Evolutionary conservation across 306 rosid genomes (phyloP).

Genomic region (Cucurbita maxima): DNA sequence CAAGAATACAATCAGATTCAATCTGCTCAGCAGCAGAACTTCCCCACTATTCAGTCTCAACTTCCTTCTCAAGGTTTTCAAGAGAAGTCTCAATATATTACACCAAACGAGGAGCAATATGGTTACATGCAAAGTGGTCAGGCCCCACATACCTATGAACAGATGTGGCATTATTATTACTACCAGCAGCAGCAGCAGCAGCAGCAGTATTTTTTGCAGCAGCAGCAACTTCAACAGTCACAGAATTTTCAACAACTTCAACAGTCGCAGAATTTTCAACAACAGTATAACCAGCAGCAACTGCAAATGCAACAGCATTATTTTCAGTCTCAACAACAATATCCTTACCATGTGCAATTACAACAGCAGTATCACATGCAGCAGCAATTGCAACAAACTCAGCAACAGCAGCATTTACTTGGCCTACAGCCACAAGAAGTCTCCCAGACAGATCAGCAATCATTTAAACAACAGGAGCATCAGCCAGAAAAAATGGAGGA

Average conservation of each 20-base stretch:
- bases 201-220: constrained; percentile 26
- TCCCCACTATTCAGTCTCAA: constrained; percentile 27
- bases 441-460: constrained; percentile 14
- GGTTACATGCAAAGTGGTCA: constrained; percentile 39
- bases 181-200: constrained; percentile 63
- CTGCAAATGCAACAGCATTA: constrained; percentile 37
- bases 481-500: constrained; percentile 24
- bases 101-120: constrained; percentile 37
- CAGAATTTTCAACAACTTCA: constrained; percentile 12
- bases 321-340: constrained; percentile 29
- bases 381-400: constrained; percentile 18
- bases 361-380: constrained; percentile 32
- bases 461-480: constrained; percentile 3
- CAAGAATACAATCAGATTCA: constrained; percentile 43
- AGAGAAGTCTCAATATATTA: constrained; percentile 21
- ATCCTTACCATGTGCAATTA: constrained; percentile 25
- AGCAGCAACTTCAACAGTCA: constrained; percentile 20
- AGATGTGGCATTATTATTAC: constrained; percentile 74
- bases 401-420: constrained; percentile 28
- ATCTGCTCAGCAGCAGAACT: constrained; percentile 28
- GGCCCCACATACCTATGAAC: constrained; percentile 28
- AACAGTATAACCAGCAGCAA: constrained; percentile 23
- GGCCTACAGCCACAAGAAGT: constrained; percentile 14
- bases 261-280: constrained; percentile 8
- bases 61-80: constrained; percentile 21